Base-by-base conservation (phyloP, 2,329 filamentous ascomycete genomes). In the Ophiostoma ips region DNA sequence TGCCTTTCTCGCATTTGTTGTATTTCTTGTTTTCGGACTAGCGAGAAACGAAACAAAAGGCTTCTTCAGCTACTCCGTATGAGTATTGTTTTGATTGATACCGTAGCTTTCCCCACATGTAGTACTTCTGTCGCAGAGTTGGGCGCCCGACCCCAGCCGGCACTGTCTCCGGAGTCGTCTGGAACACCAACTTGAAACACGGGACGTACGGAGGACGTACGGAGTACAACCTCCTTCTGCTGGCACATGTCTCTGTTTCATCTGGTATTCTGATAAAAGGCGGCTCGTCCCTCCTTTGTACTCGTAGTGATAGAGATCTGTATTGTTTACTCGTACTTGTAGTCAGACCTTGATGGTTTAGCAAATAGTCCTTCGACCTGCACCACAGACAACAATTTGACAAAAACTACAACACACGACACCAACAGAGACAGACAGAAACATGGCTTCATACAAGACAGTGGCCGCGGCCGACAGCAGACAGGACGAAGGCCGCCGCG, bases 361-460 rank as follows among this genome's bases (percentile, higher is more conserved):
- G n/a, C n/a, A n/a, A n/a, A n/a, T 28, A 28, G 5, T 8, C 4
- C 24, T 28, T 6, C 13, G 3, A 34, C 31, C 31, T 6, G 31
- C 31, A 34, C 3, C 31, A 34, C 13, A 11, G 13, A 11, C 31
- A 7, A 15, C 5, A 34, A 34, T 10, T 3, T 7, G 10, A 34
- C 31, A 11, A 12, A 11, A 11, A 12, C 3, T 15, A 34, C 31
- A 3, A 12, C 31, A 12, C 16, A 37, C 7, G n/a, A 18, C 15
- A 36, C 11, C 11, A 36, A 13, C 34, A 36, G 34, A 3, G 5
- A 49, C 38, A 37, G 30, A 15, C 15, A 46, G 3, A 15, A 8
- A 40, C 16, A 40, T 34, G 44, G 18, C 45, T 3, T 24, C 35
- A 10, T 55, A 53, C 48, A 43, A 49, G 13, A 50, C 49, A 28